Conservation (phyloP, 192 early-diverging fungal genomes). For the Lobosporangium transversale region DNA sequence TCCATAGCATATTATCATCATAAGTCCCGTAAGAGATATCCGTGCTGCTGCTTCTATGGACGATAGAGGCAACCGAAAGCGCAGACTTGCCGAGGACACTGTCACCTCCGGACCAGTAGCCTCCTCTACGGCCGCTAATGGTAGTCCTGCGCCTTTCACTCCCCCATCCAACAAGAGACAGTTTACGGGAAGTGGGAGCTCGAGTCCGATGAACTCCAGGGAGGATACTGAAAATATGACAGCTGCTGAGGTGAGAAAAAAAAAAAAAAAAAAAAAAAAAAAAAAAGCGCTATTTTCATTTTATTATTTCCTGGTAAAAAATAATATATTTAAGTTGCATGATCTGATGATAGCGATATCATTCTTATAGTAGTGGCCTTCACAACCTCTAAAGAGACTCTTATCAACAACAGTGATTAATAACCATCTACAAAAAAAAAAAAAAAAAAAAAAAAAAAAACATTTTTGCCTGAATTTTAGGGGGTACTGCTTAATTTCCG, state of each 20-base stretch:
- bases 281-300: no score
- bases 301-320: no score
- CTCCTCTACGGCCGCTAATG: slow-evolving; percentile 11
- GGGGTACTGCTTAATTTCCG: slow-evolving; percentile 58
- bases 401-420: no score
- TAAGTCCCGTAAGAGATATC: slow-evolving; percentile 10
- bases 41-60: slow-evolving; percentile 33
- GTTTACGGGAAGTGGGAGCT: slow-evolving; percentile 21
- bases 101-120: background rate
- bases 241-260: slow-evolving; percentile 30
- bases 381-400: no score
- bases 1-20: background rate
- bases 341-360: no score
- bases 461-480: no score
- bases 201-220: slow-evolving; percentile 16
- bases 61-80: slow-evolving; percentile 40
- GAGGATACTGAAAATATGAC: slow-evolving; percentile 36
- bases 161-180: slow-evolving; percentile 34
- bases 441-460: no score
- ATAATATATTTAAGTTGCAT: no score
- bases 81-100: slow-evolving; percentile 24
- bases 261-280: no score
- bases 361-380: no score
- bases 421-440: no score
- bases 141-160: slow-evolving; percentile 7